Percentiles rank a stretch among this genome's conserved stretches.
These are phyloP conservation scores for Aspergillus mulundensis DNA, from an alignment of 495 filamentous ascomycete genomes.

Conservation along the genomic window DNA sequence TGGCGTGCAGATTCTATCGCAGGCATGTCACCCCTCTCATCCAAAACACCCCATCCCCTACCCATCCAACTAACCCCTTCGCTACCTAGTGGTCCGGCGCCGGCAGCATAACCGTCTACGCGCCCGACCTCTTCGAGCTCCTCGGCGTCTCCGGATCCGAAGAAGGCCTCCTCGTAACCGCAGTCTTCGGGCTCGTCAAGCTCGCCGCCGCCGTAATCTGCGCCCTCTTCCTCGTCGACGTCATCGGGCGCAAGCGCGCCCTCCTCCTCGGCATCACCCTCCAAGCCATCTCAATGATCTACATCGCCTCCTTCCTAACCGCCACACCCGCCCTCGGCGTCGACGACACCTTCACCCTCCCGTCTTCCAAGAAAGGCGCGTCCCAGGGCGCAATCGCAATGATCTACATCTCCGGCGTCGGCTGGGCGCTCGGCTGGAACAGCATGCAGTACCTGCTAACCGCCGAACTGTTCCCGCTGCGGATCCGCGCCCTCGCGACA, in stretches of 20 bases:
- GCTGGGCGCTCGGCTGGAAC: constrained; percentile 75
- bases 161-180: constrained; percentile 62
- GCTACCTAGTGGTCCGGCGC: constrained; percentile 62
- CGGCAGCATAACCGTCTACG: constrained; percentile 63
- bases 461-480: constrained; percentile 68
- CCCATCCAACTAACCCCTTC: background rate
- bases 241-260: constrained; percentile 68
- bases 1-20: constrained; percentile 55
- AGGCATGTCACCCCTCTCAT: background rate
- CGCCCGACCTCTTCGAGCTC: constrained; percentile 60
- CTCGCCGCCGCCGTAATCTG: constrained; percentile 59
- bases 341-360: constrained; percentile 25
- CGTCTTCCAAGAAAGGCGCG: constrained; percentile 26
- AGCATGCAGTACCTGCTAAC: constrained; percentile 72
- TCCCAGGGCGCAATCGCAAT: constrained; percentile 58
- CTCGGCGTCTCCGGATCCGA: constrained; percentile 59
- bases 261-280: constrained; percentile 60
- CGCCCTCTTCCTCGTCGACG: constrained; percentile 69
- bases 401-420: constrained; percentile 62
- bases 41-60: too few relatives aligned
- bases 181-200: constrained; percentile 68
- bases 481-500: constrained; percentile 42
- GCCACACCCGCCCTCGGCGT: constrained; percentile 47
- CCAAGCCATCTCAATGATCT: constrained; percentile 62
- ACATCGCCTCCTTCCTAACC: constrained; percentile 63